phyloP scores from a whole-genome alignment of 1,284 basidiomycete species.

The Malassezia psittaci region DNA sequence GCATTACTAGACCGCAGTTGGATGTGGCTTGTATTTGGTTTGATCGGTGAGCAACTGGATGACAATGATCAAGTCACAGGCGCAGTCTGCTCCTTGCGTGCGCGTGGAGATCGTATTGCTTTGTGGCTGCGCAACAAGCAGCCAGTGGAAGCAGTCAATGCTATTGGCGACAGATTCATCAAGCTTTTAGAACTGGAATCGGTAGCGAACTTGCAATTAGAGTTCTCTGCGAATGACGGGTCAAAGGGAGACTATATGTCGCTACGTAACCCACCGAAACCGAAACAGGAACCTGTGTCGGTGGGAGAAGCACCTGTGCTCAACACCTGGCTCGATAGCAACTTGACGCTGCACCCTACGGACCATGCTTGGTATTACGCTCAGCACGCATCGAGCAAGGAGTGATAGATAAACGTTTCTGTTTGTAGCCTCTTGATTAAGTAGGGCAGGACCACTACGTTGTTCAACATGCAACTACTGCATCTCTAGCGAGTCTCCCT shows the following conservation, averaged over 20 bases:
- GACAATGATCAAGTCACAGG: slow-evolving; percentile 73
- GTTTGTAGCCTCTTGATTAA: background rate
- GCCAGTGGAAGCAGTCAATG: slow-evolving; percentile 70
- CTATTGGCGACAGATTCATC: slow-evolving; percentile 61
- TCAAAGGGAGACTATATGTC: slow-evolving; percentile 10
- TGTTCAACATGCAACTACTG: background rate
- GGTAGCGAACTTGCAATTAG: slow-evolving; percentile 21
- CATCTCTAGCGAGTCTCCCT: slow-evolving; percentile 17
- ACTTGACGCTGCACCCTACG: slow-evolving; percentile 9
- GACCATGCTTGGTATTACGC: slow-evolving; percentile 12
- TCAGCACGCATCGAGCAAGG: slow-evolving; percentile 4
- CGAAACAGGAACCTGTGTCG: background rate
- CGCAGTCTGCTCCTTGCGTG: slow-evolving; percentile 68
- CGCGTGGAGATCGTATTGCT: slow-evolving; percentile 79
- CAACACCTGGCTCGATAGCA: slow-evolving; percentile 11
- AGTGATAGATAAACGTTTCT: background rate
- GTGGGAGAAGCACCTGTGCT: slow-evolving; percentile 1
- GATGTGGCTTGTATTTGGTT: slow-evolving; percentile 78
- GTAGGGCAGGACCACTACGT: background rate
- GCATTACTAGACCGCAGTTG: slow-evolving; percentile 72
- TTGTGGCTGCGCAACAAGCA: slow-evolving; percentile 74
- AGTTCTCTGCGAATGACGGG: slow-evolving; percentile 21
- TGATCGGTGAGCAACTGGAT: slow-evolving; percentile 81
- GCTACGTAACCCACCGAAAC: background rate
- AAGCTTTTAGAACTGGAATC: slow-evolving; percentile 19